Percentiles rank a stretch among this genome's conserved stretches.
These are phyloP conservation scores for Dacryopinax spathularia DNA, from an alignment of 768 basidiomycete genomes.

Conservation along the genomic window DNA sequence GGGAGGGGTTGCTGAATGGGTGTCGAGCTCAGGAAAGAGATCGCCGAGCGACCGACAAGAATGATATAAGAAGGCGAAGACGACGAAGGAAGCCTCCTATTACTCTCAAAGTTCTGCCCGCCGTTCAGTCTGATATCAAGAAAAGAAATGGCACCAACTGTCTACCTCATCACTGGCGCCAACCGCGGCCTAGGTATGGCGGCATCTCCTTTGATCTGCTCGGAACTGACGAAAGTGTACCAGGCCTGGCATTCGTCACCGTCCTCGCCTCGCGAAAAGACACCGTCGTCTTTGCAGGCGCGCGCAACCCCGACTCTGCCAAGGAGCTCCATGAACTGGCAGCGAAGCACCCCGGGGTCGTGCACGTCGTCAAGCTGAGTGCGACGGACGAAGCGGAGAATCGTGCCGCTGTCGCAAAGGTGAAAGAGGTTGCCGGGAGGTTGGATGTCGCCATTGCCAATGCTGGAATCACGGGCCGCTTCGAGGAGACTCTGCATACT, in stretches of 20 bases:
- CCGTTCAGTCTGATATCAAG: too few species aligned
- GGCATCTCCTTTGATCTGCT: too few species aligned
- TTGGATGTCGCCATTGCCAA: constrained; percentile 17
- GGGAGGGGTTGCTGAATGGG: too few species aligned
- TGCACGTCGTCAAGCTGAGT: constrained; percentile 12
- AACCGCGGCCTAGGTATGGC: too few species aligned
- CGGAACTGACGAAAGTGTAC: too few species aligned
- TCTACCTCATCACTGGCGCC: too few species aligned
- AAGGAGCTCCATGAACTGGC: constrained; percentile 4
- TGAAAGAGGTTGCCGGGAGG: constrained; percentile 9
- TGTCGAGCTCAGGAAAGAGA: too few species aligned
- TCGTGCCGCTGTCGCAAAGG: constrained; percentile 4
- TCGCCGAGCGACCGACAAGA: too few species aligned
- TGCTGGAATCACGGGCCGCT: constrained; percentile 11
- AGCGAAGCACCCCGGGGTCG: neutral
- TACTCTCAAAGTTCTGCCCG: too few species aligned
- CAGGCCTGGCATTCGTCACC: constrained; percentile 10
- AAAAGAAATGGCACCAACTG: too few species aligned
- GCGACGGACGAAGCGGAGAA: constrained; percentile 10
- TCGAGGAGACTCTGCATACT: neutral
- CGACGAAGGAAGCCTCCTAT: too few species aligned
- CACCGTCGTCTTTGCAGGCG: constrained; percentile 14
- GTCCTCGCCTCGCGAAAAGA: neutral
- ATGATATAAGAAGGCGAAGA: too few species aligned
- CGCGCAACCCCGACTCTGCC: constrained; percentile 8